These are phyloP conservation scores for Hypoxylon fuscum DNA, from an alignment of 495 filamentous ascomycete genomes.

Conservation along the genomic window DNA sequence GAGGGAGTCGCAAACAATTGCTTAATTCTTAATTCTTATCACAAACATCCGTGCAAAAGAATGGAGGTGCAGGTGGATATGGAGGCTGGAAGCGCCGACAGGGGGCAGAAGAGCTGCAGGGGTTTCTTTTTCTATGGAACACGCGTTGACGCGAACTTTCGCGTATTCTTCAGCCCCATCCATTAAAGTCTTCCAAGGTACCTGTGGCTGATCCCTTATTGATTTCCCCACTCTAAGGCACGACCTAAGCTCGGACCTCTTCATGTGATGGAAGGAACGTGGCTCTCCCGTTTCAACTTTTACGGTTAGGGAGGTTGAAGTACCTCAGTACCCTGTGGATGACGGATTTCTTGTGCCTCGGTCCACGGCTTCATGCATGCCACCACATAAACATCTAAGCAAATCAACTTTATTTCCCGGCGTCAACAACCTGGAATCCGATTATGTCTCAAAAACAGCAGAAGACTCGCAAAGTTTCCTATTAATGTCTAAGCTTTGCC, in stretches of 20 bases:
- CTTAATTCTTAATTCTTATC: slow-evolving; percentile 1
- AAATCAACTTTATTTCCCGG: too few relatives aligned
- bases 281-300: neutral
- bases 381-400: neutral
- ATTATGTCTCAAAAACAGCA: slow-evolving; percentile 10
- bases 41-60: neutral
- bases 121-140: slow-evolving; percentile 9
- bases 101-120: slow-evolving; percentile 5
- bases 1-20: slow-evolving; percentile 31
- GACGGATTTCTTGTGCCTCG: slow-evolving; percentile 35
- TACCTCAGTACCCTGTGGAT: slow-evolving; percentile 1
- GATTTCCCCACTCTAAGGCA: neutral
- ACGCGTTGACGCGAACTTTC: slow-evolving; percentile 47
- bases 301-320: slow-evolving; percentile 1
- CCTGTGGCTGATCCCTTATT: slow-evolving; percentile 1
- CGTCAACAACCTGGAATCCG: too few relatives aligned
- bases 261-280: slow-evolving; percentile 3
- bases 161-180: slow-evolving; percentile 37
- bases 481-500: neutral
- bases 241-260: slow-evolving; percentile 1
- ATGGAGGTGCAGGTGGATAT: slow-evolving; percentile 1
- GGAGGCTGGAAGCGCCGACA: slow-evolving; percentile 41
- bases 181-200: slow-evolving; percentile 23
- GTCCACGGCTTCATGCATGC: slow-evolving; percentile 32
- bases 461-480: neutral